These are phyloP conservation scores for Trametes gibbosa DNA, from an alignment of 768 basidiomycete species.

Conservation along the genomic window DNA sequence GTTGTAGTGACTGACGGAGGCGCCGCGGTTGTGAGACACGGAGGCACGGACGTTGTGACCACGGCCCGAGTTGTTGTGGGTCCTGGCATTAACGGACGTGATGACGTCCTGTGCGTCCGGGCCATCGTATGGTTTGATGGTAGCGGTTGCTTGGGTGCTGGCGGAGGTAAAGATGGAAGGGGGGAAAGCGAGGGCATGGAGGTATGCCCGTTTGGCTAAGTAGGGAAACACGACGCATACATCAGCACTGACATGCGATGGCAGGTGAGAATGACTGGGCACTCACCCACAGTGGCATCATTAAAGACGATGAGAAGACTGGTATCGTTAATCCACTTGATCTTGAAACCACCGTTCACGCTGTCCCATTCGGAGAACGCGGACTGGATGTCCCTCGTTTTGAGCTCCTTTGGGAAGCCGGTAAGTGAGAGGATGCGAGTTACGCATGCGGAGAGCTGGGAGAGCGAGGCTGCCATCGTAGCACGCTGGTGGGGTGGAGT, in stretches of 20 bases:
- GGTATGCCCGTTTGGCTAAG: constrained; percentile 92
- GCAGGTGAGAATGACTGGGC: neutral
- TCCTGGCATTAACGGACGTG: constrained; percentile 76
- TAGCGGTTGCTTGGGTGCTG: constrained; percentile 48
- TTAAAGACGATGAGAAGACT: constrained; percentile 93
- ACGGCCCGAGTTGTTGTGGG: constrained; percentile 59
- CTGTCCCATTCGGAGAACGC: constrained; percentile 90
- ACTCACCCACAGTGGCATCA: constrained; percentile 87
- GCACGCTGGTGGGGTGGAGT: constrained; percentile 6
- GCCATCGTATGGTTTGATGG: constrained; percentile 90
- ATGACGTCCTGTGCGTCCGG: constrained; percentile 88
- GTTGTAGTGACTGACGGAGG: constrained; percentile 27
- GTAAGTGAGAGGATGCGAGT: constrained; percentile 91
- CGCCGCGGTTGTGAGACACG: constrained; percentile 29
- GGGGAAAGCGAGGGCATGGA: constrained; percentile 81
- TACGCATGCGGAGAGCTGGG: constrained; percentile 88
- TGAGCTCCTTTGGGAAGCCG: constrained; percentile 94
- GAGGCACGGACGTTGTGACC: constrained; percentile 62
- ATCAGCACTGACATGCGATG: neutral
- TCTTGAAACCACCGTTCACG: constrained; percentile 90
- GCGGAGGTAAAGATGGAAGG: constrained; percentile 65
- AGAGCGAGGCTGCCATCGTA: constrained; percentile 67
- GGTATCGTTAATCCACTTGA: constrained; percentile 98
- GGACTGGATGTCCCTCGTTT: constrained; percentile 93
- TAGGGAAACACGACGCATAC: constrained; percentile 1